Base-by-base conservation (phyloP, 805 yeast genomes). In the Candida pini region DNA sequence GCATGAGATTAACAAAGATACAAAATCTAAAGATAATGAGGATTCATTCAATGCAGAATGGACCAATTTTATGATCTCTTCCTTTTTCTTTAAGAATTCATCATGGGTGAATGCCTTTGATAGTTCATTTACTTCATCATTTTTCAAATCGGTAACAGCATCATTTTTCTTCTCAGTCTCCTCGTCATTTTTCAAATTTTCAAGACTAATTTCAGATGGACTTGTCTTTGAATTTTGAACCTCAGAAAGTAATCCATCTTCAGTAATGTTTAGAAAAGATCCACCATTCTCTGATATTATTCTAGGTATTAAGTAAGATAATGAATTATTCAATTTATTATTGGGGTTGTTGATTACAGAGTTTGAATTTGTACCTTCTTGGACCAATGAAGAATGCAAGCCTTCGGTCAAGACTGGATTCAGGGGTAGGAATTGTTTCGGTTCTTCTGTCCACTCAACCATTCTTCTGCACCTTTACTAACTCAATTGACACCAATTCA, bases 21-120 rank as follows among this genome's bases (percentile, higher is more conserved):
- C 81, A 43, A 89, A 84, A 53, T 90, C 98, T 38, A 89, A 63
- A 1, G 95, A 80, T 25, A 92, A 59, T 0, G 96, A 88, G 0
- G 95, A 78, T 53, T 92, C 97, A 54, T 90, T 92, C 46, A 85
- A 64, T 2, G 97, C 95, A 0, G 76, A 57, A 35, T 74, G 70
- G 20, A 83, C 66, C 28, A 67, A 63, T 13, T 62, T 65, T 12
- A 78, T 47, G 27, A 81, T 66, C 38, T 76, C 75, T n/a, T 61
- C 52, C 49, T 77, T 77, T 13, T 73, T 66, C 28, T 63, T 64
- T 31, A 63, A 57, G 47, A 78, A 78, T 8, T 63, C 62, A 29
- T 65, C 71, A 13, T 44, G 48, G 6, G 64, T 53, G 14, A 27
- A 34, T 19, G 39, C 51, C 24, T 26, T 33, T 13, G 40, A 28